Percentiles rank a stretch among this genome's conserved stretches.
These are phyloP conservation scores for Thalassiosira pacifica DNA, from an alignment of 352 stramenopile species.

Conservation along the genomic window DNA sequence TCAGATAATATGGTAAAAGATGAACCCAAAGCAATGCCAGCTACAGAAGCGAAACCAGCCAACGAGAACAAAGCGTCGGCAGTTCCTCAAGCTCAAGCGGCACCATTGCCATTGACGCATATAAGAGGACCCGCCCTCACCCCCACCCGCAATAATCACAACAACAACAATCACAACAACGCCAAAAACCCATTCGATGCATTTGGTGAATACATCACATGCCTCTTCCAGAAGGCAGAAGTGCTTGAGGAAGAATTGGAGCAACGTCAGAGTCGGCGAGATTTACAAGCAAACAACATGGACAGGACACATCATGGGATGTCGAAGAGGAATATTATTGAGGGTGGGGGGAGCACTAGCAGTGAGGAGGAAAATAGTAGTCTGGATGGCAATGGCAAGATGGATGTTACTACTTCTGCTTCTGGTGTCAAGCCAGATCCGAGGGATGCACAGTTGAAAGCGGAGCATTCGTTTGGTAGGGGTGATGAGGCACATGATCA, in stretches of 20 bases:
- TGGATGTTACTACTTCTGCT: not conserved
- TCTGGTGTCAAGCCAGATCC: not conserved
- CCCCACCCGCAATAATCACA: not conserved
- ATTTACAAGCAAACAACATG: slow-evolving; percentile 20
- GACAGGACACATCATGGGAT: slow-evolving; percentile 9
- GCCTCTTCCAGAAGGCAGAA: slow-evolving; percentile 50
- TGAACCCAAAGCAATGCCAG: not conserved
- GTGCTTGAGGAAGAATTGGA: slow-evolving; percentile 57
- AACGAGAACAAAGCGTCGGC: not conserved
- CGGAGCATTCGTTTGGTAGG: slow-evolving; percentile 17
- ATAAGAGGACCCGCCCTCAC: not conserved
- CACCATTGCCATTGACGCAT: not conserved
- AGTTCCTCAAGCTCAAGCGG: not conserved
- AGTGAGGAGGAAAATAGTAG: too few species aligned
- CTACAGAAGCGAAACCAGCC: not conserved
- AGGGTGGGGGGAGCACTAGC: not conserved
- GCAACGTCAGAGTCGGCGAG: slow-evolving; percentile 22
- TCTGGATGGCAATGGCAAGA: too few species aligned
- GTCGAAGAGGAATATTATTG: not conserved
- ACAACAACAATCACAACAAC: slow-evolving; percentile 27
- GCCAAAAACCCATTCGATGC: slow-evolving; percentile 50
- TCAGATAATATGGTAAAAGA: not conserved
- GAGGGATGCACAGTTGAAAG: slow-evolving; percentile 23
- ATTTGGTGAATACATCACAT: slow-evolving; percentile 51
- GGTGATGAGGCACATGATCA: slow-evolving; percentile 1